These are phyloP conservation scores for Penicillium coprophilum DNA, from an alignment of 495 filamentous ascomycete genomes.

Conservation along the genomic window DNA sequence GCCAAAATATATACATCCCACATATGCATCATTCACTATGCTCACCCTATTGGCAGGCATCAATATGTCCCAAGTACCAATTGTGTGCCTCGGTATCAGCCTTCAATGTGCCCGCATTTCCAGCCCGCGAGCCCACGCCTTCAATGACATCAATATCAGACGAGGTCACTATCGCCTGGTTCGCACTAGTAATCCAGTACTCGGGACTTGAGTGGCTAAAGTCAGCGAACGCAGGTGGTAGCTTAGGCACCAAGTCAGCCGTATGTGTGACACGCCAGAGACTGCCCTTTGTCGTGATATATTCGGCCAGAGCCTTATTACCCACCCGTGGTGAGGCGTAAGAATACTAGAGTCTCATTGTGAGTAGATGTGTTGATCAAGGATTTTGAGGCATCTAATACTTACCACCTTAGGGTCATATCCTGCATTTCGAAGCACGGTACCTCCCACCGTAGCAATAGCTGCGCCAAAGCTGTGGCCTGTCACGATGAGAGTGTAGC, in stretches of 20 bases:
- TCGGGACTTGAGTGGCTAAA: constrained; percentile 67
- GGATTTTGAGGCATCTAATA: not conserved
- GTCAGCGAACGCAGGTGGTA: constrained; percentile 56
- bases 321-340: constrained; percentile 71
- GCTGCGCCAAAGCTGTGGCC: constrained; percentile 73
- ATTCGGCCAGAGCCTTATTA: constrained; percentile 53
- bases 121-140: constrained; percentile 32
- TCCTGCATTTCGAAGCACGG: constrained; percentile 54
- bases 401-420: constrained; percentile 35
- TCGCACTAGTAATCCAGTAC: constrained; percentile 57
- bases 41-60: constrained; percentile 19
- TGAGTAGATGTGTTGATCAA: not conserved
- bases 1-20: not conserved
- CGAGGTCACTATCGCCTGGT: constrained; percentile 39
- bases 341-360: constrained; percentile 48
- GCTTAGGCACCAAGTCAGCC: constrained; percentile 64
- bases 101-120: constrained; percentile 39
- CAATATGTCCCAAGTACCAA: constrained; percentile 28
- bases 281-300: constrained; percentile 50
- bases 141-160: constrained; percentile 41
- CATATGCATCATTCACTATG: not conserved
- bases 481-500: constrained; percentile 56
- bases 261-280: constrained; percentile 66
- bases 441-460: constrained; percentile 60
- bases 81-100: constrained; percentile 15